phyloP scores from a whole-genome alignment of 805 yeast species.

The Maudiozyma turicensis region DNA sequence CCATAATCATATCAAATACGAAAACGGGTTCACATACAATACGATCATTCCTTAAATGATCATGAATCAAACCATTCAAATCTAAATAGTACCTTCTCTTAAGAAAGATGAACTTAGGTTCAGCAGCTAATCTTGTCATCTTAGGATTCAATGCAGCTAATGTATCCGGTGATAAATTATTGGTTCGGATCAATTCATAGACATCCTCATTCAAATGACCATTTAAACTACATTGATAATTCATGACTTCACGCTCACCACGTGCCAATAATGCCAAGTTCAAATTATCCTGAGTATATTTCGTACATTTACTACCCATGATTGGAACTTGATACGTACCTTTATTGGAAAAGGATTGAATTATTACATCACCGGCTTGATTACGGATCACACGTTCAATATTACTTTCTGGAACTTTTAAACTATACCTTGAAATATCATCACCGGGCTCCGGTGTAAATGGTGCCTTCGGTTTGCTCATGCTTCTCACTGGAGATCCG shows the following conservation, averaged over 20 bases:
- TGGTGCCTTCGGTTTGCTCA: too few relatives aligned
- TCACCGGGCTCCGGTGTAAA: too few relatives aligned
- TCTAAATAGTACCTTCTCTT: slow-evolving; percentile 19
- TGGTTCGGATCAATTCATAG: slow-evolving; percentile 19
- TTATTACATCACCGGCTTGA: neutral
- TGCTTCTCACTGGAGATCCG: too few relatives aligned
- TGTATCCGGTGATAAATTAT: slow-evolving; percentile 14
- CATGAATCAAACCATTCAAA: slow-evolving; percentile 15
- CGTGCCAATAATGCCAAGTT: slow-evolving; percentile 13
- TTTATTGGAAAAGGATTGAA: neutral
- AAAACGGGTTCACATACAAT: slow-evolving; percentile 24
- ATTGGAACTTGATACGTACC: slow-evolving; percentile 7
- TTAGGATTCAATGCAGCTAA: slow-evolving; percentile 5
- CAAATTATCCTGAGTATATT: slow-evolving; percentile 9
- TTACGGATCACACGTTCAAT: neutral
- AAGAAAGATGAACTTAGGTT: slow-evolving; percentile 13
- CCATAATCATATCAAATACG: slow-evolving; percentile 21
- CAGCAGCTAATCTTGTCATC: slow-evolving; percentile 4
- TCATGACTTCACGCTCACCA: slow-evolving; percentile 18
- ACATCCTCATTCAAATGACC: slow-evolving; percentile 22
- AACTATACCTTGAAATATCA: neutral
- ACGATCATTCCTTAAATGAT: slow-evolving; percentile 15
- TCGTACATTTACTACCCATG: slow-evolving; percentile 11
- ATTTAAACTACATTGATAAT: slow-evolving; percentile 14
- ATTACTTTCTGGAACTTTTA: neutral